Evolutionary conservation across 2,329 filamentous ascomycete genomes (phyloP).

Genomic region (Westerdykella ornata): DNA sequence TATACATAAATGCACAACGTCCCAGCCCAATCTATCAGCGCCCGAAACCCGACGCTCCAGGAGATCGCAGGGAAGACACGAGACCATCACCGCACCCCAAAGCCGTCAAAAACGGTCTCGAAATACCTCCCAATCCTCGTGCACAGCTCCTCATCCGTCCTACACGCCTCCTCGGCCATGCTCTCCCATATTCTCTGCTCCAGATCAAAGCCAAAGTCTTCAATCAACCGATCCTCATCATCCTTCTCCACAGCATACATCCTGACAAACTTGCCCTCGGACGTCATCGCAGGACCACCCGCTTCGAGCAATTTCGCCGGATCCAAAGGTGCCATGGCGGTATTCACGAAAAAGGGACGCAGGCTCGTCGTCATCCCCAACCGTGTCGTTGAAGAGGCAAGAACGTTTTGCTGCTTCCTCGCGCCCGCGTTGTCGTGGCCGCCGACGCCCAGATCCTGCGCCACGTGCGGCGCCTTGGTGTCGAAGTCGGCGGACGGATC

Average conservation of each 20-base stretch:
- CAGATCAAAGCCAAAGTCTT: slow-evolving; percentile 20
- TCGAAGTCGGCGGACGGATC: slow-evolving; percentile 17
- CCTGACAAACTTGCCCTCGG: slow-evolving; percentile 7
- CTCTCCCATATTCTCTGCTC: slow-evolving; percentile 22
- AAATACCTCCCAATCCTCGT: slow-evolving; percentile 9
- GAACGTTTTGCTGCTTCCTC: too few species aligned
- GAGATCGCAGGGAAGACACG: too few species aligned
- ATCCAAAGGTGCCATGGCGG: slow-evolving; percentile 17
- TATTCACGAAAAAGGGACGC: slow-evolving; percentile 17
- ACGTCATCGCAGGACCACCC: slow-evolving; percentile 5
- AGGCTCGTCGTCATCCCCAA: slow-evolving; percentile 2
- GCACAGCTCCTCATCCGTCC: slow-evolving; percentile 10
- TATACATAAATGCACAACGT: too few species aligned
- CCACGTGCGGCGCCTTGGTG: slow-evolving; percentile 10
- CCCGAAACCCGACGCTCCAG: too few species aligned
- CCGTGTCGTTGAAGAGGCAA: background rate
- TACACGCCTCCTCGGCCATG: slow-evolving; percentile 18
- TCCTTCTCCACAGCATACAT: slow-evolving; percentile 16
- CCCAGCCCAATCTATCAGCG: too few species aligned
- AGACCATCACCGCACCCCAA: too few species aligned
- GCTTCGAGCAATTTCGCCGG: slow-evolving; percentile 11
- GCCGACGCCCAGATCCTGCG: slow-evolving; percentile 5
- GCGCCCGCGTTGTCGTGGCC: slow-evolving; percentile 4
- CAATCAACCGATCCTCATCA: slow-evolving; percentile 6
- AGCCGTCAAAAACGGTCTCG: slow-evolving; percentile 13